Evolutionary conservation across 331 rosid genomes (phyloP), one percentile per base, ranked within the genome.

Genomic region (Quercus tomentella): DNA sequence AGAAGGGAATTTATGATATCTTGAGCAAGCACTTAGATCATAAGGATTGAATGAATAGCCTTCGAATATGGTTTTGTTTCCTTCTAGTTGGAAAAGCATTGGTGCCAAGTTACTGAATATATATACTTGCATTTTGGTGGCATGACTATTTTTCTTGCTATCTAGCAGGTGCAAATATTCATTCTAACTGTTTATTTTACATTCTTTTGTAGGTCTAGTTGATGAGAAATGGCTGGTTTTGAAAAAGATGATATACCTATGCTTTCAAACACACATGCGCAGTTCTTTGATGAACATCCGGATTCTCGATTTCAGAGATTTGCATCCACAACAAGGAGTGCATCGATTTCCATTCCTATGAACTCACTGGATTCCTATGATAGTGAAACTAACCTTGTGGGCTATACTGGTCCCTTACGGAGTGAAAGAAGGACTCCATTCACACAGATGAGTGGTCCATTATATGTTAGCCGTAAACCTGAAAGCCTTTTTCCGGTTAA

Each of bases 391-490:
- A 87, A 65, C 82, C 88, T 87, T 77, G 88, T 86, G 62, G 92
- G 96, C 52, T 91, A 88, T 82, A 94, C 96, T 23, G 98, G 98
- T 87, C 98, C 98, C 14, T 84, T 94, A 2, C 82, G 87, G 56
- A 88, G 78, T 43, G 87, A 76, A 62, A 79, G 82, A 56, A 92
- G 84, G 80, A 80, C 84, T 41, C 90, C 91, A 7, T 84, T 92
- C 49, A 33, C 54, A 12, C 90, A 87, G 74, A 89, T 83, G 93
- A 94, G 93, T 58, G 96, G 95, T 81, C 94, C 98, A n/a, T 72
- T 86, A 68, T 72, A 80, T 74, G 79, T 79, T 68, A 70, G 76
- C 76, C 73, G 52, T 21, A 81, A 80, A 83, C 74, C 87, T 17
- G 89, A 82, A 83, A 88, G 75, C 70, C 55, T 77, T 55, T 82